These are phyloP conservation scores for Aspergillus udagawae DNA, from an alignment of 2,329 filamentous ascomycete species.

Conservation along the genomic window DNA sequence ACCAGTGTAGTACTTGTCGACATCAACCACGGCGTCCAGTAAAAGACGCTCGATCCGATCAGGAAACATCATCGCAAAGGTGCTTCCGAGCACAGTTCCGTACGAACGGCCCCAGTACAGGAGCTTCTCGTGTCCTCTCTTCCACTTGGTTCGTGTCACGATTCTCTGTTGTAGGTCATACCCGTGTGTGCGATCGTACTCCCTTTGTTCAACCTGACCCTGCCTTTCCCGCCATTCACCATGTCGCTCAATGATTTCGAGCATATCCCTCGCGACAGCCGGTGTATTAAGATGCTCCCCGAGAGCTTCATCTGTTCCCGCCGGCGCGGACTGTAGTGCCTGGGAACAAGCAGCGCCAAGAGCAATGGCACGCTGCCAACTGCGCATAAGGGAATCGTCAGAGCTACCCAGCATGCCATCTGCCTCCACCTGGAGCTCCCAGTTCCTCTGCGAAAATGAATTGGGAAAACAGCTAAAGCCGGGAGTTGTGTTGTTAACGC, in stretches of 20 bases:
- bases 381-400: slow-evolving; percentile 23
- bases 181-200: slow-evolving; percentile 13
- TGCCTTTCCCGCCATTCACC: slow-evolving; percentile 36
- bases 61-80: slow-evolving; percentile 45
- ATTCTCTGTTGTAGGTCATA: slow-evolving; percentile 19
- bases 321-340: slow-evolving; percentile 14
- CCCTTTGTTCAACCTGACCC: slow-evolving; percentile 19
- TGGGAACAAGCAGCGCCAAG: slow-evolving; percentile 30
- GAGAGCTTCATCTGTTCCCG: slow-evolving; percentile 21
- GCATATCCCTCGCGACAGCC: slow-evolving; percentile 32
- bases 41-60: slow-evolving; percentile 31
- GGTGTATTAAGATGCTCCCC: slow-evolving; percentile 32
- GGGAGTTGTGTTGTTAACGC: slow-evolving; percentile 40
- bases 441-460: slow-evolving; percentile 25
- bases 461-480: slow-evolving; percentile 40
- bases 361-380: slow-evolving; percentile 31
- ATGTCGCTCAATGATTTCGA: slow-evolving; percentile 37
- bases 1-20: slow-evolving; percentile 31
- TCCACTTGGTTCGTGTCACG: slow-evolving; percentile 26
- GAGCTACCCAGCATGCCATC: slow-evolving; percentile 36
- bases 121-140: slow-evolving; percentile 26
- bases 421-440: slow-evolving; percentile 32
- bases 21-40: slow-evolving; percentile 36
- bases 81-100: slow-evolving; percentile 45
- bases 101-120: slow-evolving; percentile 45